Evolutionary conservation across 2,329 filamentous ascomycete species (phyloP), one percentile per base, ranked within the genome.

Genomic region (Aspergillus quadrilineatus): DNA sequence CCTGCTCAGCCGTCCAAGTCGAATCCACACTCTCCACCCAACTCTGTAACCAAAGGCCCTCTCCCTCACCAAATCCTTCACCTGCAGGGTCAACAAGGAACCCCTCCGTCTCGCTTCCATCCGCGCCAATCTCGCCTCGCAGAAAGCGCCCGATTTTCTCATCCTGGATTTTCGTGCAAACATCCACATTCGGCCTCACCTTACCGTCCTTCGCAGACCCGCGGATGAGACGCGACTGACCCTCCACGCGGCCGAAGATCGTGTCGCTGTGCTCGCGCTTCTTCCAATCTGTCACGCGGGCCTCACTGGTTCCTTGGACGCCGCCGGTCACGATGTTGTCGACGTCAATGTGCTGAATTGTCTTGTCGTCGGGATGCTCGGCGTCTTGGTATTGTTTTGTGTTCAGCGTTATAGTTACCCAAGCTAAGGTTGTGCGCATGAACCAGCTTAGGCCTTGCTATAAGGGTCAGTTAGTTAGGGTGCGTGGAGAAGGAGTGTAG

Each of bases 241-340:
- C 89, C 50, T 78, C 77, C 60, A 94, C 82, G 54, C 75, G 77
- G 57, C 92, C 92, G 71, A 95, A 96, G 63, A 96, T 83, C 80
- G 86, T 87, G 78, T 96, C 91, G 26, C 77, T 77, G 78, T 92
- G 89, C 60, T 84, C 82, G 64, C 88, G 86, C 53, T 75, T 80
- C 26, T 74, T 70, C 76, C 81, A 85, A 69, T 88, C 80, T 2
- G 88, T 72, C 1, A 68, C 74, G 47, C 87, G 82, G 6, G 74
- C 67, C 69, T 89, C 87, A 15, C 75, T 75, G 15, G 81, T 92
- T 65, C 85, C 86, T 67, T 83, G 84, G 61, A 95, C 78, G 54
- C 86, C 88, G 58, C 86, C 90, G 7, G 88, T 89, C 37, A 84
- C 79, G 46, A 82, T 79, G 77, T 95, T 90, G 56, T 85, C 82